Conservation (phyloP, 2,329 filamentous ascomycete species). For the Aspergillus phoenicis region DNA sequence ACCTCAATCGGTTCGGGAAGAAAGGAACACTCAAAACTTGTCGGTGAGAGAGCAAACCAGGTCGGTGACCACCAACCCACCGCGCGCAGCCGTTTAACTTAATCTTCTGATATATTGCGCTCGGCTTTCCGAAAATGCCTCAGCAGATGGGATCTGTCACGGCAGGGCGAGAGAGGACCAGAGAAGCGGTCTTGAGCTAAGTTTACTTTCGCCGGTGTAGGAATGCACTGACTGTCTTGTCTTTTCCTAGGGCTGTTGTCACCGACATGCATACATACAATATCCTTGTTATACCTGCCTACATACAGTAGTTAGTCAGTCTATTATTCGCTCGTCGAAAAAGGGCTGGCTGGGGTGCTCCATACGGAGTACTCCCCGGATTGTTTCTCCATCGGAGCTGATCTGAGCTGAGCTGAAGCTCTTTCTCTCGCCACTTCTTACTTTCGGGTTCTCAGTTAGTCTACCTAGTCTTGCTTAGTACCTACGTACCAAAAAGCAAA, state of each 20-base stretch:
- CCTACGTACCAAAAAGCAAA: too few relatives aligned
- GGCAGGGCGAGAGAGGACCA: conserved; percentile 2
- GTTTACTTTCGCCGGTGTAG: conserved; percentile 1
- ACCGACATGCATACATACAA: not conserved
- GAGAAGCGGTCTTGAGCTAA: not conserved
- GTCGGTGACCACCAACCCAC: not conserved
- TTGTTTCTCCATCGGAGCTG: too few relatives aligned
- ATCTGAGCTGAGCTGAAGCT: too few relatives aligned
- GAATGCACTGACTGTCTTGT: not conserved
- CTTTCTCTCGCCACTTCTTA: too few relatives aligned
- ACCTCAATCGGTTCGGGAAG: not conserved
- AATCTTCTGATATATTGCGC: conserved; percentile 10
- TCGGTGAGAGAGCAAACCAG: conserved; percentile 3
- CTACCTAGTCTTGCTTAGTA: too few relatives aligned
- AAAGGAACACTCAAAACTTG: not conserved
- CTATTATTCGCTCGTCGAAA: too few relatives aligned
- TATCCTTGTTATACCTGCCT: too few relatives aligned
- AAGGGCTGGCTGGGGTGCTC: not conserved
- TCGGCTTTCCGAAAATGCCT: conserved; percentile 1
- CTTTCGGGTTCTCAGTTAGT: too few relatives aligned
- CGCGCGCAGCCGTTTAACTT: conserved; percentile 10
- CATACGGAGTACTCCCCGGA: too few relatives aligned
- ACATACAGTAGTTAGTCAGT: too few relatives aligned
- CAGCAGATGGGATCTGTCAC: conserved; percentile 6
- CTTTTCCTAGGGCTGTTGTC: not conserved